Conservation (phyloP, 2,329 filamentous ascomycete species). For the Berkeleyomyces rouxiae region DNA sequence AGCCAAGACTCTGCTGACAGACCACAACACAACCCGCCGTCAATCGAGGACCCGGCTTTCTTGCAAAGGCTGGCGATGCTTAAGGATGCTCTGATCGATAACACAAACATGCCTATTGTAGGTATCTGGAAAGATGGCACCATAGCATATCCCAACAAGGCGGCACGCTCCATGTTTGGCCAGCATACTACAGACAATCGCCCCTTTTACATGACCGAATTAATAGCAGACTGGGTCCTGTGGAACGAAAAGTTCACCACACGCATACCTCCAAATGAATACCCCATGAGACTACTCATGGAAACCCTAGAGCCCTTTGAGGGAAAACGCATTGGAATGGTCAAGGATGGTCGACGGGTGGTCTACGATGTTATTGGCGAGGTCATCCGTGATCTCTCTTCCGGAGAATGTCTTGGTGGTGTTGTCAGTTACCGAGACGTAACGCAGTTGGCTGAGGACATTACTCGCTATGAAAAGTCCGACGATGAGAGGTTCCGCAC, state of each 20-base stretch:
- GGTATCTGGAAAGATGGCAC: slow-evolving; percentile 70
- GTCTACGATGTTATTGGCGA: slow-evolving; percentile 53
- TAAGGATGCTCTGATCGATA: slow-evolving; percentile 63
- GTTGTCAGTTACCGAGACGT: slow-evolving; percentile 58
- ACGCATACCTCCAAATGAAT: slow-evolving; percentile 39
- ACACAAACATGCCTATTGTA: slow-evolving; percentile 55
- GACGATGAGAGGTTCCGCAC: slow-evolving; percentile 60
- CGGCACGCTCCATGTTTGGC: slow-evolving; percentile 37
- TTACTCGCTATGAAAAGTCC: slow-evolving; percentile 50
- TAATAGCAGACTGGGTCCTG: slow-evolving; percentile 42
- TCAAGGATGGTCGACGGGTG: slow-evolving; percentile 34
- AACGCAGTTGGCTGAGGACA: slow-evolving; percentile 51
- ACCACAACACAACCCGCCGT: background rate
- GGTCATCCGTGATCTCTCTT: slow-evolving; percentile 46
- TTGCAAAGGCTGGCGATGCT: slow-evolving; percentile 58
- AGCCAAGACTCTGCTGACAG: background rate
- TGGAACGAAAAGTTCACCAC: slow-evolving; percentile 51
- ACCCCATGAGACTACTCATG: slow-evolving; percentile 49
- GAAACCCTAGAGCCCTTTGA: slow-evolving; percentile 43
- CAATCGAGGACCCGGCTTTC: slow-evolving; percentile 36
- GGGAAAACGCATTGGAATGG: slow-evolving; percentile 45
- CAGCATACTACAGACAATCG: slow-evolving; percentile 22
- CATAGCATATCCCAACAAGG: slow-evolving; percentile 56
- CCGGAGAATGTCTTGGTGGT: slow-evolving; percentile 56
- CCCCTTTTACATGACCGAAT: slow-evolving; percentile 27